Conservation (phyloP, 495 filamentous ascomycete species). For the Penicillium fimorum region DNA sequence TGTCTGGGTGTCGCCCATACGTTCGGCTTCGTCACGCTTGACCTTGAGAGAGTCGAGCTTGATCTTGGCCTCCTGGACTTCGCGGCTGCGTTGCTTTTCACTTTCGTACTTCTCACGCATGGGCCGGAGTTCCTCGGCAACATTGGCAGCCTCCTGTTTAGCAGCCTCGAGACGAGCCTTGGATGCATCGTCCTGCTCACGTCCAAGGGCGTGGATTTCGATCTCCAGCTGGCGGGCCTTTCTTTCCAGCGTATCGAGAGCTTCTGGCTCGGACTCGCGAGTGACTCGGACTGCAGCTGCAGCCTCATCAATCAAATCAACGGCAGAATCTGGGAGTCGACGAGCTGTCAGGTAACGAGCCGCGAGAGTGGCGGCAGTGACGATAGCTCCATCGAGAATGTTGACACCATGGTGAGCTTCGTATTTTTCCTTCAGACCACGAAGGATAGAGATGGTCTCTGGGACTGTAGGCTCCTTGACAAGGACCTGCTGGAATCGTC, state of each 20-base stretch:
- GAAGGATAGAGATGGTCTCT: slow-evolving; percentile 94
- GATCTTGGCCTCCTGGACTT: slow-evolving; percentile 94
- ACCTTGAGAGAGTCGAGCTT: slow-evolving; percentile 85
- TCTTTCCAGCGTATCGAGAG: slow-evolving; percentile 88
- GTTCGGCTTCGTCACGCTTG: slow-evolving; percentile 89
- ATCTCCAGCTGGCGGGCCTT: slow-evolving; percentile 87
- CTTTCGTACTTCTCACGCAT: slow-evolving; percentile 93
- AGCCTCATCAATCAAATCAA: slow-evolving; percentile 94
- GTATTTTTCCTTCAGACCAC: slow-evolving; percentile 95
- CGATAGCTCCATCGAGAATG: slow-evolving; percentile 89
- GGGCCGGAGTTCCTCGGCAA: slow-evolving; percentile 85
- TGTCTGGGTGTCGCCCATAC: slow-evolving; percentile 72
- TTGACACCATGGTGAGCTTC: slow-evolving; percentile 98
- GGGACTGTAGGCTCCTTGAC: slow-evolving; percentile 86
- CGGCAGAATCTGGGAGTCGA: slow-evolving; percentile 91
- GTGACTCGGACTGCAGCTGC: slow-evolving; percentile 92
- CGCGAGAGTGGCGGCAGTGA: slow-evolving; percentile 83
- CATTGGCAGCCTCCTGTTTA: slow-evolving; percentile 86
- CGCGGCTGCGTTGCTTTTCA: slow-evolving; percentile 81
- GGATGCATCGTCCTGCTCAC: slow-evolving; percentile 93
- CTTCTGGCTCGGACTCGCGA: slow-evolving; percentile 92
- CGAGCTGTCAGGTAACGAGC: slow-evolving; percentile 87
- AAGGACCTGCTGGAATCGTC: slow-evolving; percentile 95
- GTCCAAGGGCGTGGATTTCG: slow-evolving; percentile 89
- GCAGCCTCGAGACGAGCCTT: slow-evolving; percentile 75